These are phyloP conservation scores for Agaricales sp. DNA, from an alignment of 1,284 basidiomycete genomes.

Conservation along the genomic window DNA sequence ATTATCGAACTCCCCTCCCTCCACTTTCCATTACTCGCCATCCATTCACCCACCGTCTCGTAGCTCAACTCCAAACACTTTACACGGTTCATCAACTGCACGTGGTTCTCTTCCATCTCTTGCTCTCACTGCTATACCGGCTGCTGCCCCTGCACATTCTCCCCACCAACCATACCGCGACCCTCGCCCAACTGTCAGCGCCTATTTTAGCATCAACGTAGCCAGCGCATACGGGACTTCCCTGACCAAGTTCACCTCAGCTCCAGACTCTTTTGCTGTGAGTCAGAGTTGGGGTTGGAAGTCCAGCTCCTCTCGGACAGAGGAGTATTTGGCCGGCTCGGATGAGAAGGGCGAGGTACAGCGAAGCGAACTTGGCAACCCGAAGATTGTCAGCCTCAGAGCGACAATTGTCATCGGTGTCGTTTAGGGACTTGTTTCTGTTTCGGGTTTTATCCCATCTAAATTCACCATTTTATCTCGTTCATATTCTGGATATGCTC, in stretches of 20 bases:
- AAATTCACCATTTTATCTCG: too few species aligned
- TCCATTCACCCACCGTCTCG: constrained; percentile 31
- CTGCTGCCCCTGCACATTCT: constrained; percentile 15
- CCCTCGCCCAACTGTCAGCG: constrained; percentile 53
- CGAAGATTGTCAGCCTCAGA: constrained; percentile 40
- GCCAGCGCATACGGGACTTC: constrained; percentile 74
- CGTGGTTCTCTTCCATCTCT: neutral
- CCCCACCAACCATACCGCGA: constrained; percentile 60
- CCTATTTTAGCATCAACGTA: constrained; percentile 81
- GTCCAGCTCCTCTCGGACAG: constrained; percentile 51
- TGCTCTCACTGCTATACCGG: constrained; percentile 5
- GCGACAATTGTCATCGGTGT: constrained; percentile 69
- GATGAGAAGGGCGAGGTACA: constrained; percentile 28
- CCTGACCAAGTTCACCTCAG: constrained; percentile 76
- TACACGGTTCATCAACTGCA: neutral
- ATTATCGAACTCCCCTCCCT: neutral
- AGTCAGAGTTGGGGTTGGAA: constrained; percentile 81
- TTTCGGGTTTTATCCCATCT: neutral
- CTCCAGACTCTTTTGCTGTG: constrained; percentile 79
- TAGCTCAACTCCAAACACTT: constrained; percentile 24
- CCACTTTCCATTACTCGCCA: constrained; percentile 29
- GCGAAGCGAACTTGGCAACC: constrained; percentile 27
- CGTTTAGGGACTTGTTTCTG: constrained; percentile 29
- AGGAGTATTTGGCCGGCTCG: constrained; percentile 45
- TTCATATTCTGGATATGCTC: too few species aligned